Evolutionary conservation across 2,329 filamentous ascomycete species (phyloP).

Genomic region (Diplodia intermedia): DNA sequence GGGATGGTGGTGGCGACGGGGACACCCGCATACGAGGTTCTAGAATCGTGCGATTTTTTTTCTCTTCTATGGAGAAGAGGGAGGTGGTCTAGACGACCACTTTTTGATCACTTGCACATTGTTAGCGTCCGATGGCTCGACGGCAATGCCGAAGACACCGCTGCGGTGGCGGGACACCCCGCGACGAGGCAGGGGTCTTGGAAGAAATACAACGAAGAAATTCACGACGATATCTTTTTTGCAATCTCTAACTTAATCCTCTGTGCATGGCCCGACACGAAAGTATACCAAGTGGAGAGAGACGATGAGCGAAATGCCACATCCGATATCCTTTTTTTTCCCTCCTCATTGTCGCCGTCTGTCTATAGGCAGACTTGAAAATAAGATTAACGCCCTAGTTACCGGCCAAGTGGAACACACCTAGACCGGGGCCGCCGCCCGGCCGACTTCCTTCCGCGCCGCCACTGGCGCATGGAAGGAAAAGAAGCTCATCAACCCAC

Average conservation of each 20-base stretch:
- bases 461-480: background rate
- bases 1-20: background rate
- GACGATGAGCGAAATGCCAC: background rate
- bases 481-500: background rate
- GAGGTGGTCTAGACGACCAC: background rate
- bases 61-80: background rate
- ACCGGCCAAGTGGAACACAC: background rate
- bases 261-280: background rate
- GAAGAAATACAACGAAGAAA: background rate
- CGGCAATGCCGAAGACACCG: background rate
- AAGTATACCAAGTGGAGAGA: background rate
- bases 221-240: background rate
- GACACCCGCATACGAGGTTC: background rate
- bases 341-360: background rate
- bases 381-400: background rate
- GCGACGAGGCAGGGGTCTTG: background rate
- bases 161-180: background rate
- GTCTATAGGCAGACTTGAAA: background rate
- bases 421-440: background rate
- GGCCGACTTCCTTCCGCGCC: background rate
- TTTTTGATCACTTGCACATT: background rate
- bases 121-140: background rate
- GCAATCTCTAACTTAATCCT: background rate
- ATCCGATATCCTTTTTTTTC: background rate
- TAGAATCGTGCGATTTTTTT: background rate